Percentiles rank a stretch among this genome's conserved stretches.
Conservation (phyloP, 2,329 filamentous ascomycete genomes). For the Venturia oleaginea region DNA sequence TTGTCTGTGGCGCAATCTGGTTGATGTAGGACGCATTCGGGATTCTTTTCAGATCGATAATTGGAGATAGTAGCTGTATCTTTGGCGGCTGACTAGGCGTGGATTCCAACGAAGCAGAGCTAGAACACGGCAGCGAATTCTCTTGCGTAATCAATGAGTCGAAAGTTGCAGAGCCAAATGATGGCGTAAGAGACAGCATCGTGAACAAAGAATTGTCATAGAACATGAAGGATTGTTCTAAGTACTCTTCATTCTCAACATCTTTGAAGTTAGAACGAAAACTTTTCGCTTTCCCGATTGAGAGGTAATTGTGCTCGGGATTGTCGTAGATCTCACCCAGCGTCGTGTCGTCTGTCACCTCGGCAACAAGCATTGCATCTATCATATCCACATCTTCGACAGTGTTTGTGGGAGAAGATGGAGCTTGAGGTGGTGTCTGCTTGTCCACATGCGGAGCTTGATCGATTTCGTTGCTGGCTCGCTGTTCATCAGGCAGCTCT, state of each 20-base stretch:
- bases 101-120: not conserved
- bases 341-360: not conserved
- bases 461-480: not conserved
- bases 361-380: not conserved
- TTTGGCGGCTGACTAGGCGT: constrained; percentile 10
- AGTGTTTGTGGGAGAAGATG: not conserved
- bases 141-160: constrained; percentile 10
- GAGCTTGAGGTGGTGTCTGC: not conserved
- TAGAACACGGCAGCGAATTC: not conserved
- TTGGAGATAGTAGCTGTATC: constrained; percentile 32
- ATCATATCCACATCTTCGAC: not conserved
- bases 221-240: constrained; percentile 1
- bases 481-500: not conserved
- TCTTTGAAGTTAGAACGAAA: not conserved
- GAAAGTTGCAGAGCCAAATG: not conserved
- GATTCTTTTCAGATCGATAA: constrained; percentile 60
- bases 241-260: not conserved
- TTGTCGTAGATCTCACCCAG: not conserved
- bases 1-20: constrained; percentile 66
- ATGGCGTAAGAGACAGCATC: not conserved
- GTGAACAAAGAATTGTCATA: not conserved
- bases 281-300: not conserved
- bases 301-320: not conserved
- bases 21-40: constrained; percentile 58
- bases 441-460: not conserved